Percentiles rank a stretch among this genome's conserved stretches.
phyloP scores from a whole-genome alignment of 192 early-diverging fungal genomes.

The Entophlyctis luteolus region DNA sequence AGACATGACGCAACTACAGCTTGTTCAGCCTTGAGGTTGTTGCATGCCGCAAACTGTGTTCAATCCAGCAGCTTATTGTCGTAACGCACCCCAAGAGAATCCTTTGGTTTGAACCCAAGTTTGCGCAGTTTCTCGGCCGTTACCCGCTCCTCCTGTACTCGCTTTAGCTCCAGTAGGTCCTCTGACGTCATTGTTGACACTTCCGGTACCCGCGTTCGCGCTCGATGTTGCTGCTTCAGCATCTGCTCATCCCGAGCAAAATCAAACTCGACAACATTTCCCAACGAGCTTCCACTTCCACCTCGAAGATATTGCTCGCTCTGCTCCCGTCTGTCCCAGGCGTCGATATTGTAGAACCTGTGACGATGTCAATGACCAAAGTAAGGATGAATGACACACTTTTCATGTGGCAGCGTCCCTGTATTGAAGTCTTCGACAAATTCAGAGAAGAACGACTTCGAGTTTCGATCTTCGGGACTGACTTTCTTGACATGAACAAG shows the following conservation, averaged over 20 bases:
- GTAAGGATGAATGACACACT: constrained; percentile 27
- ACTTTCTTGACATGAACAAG: constrained; percentile 48
- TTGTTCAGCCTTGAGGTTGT: too few species aligned
- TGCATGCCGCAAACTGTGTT: neutral
- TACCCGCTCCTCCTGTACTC: constrained; percentile 43
- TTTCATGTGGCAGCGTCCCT: constrained; percentile 36
- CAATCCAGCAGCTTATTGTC: constrained; percentile 19
- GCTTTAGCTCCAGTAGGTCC: constrained; percentile 42
- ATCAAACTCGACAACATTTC: constrained; percentile 6
- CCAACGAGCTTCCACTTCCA: neutral
- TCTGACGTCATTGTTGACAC: constrained; percentile 30
- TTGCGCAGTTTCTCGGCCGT: constrained; percentile 40
- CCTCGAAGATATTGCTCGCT: neutral
- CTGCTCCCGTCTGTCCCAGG: neutral
- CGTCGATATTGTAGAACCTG: constrained; percentile 16
- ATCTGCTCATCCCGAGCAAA: constrained; percentile 13
- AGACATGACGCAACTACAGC: too few species aligned
- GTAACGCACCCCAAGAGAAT: constrained; percentile 43
- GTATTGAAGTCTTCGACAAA: constrained; percentile 51
- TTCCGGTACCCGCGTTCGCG: constrained; percentile 3
- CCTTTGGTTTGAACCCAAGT: constrained; percentile 43
- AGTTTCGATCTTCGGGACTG: constrained; percentile 31
- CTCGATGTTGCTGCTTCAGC: constrained; percentile 16
- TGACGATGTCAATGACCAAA: too few species aligned
- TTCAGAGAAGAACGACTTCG: constrained; percentile 42